Evolutionary conservation across 352 stramenopile genomes (phyloP).

Genomic region (Elongisporangium prolatum): DNA sequence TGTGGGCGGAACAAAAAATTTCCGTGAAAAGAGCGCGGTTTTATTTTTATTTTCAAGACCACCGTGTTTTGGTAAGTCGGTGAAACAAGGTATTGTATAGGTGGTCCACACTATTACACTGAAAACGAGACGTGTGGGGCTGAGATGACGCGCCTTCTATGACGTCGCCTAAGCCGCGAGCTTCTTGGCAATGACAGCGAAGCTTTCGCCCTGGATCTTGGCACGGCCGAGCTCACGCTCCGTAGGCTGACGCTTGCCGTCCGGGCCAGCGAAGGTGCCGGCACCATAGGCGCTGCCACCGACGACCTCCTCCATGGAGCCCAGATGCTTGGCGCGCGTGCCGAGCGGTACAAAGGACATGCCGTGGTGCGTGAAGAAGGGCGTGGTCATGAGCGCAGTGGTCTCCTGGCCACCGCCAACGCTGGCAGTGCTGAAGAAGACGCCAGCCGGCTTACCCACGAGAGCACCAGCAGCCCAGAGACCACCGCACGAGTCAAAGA

Average conservation of each 20-base stretch:
- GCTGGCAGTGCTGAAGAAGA: conserved; percentile 67
- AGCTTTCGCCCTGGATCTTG: conserved; percentile 62
- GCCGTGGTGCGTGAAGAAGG: conserved; percentile 73
- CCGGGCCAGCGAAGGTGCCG: conserved; percentile 56
- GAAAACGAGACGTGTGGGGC: too few relatives aligned
- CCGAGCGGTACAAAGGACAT: conserved; percentile 80
- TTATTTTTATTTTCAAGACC: too few relatives aligned
- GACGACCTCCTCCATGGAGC: conserved; percentile 43
- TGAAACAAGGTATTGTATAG: too few relatives aligned
- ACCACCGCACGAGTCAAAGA: conserved; percentile 58
- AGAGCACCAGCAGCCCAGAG: conserved; percentile 61
- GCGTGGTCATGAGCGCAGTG: conserved; percentile 52
- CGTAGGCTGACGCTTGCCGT: conserved; percentile 57
- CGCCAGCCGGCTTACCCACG: conserved; percentile 60
- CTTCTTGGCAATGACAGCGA: conserved; percentile 43
- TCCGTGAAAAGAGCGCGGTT: too few relatives aligned
- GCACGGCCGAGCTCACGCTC: conserved; percentile 57
- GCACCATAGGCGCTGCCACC: conserved; percentile 52
- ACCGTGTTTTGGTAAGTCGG: too few relatives aligned
- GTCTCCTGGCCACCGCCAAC: conserved; percentile 78
- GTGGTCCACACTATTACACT: too few relatives aligned
- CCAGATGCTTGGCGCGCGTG: conserved; percentile 24
- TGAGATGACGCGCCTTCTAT: too few relatives aligned
- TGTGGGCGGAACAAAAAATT: too few relatives aligned
- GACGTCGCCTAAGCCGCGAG: conserved; percentile 20